Base-by-base conservation (phyloP, 352 stramenopile species). In the Globisporangium recalcitrans region DNA sequence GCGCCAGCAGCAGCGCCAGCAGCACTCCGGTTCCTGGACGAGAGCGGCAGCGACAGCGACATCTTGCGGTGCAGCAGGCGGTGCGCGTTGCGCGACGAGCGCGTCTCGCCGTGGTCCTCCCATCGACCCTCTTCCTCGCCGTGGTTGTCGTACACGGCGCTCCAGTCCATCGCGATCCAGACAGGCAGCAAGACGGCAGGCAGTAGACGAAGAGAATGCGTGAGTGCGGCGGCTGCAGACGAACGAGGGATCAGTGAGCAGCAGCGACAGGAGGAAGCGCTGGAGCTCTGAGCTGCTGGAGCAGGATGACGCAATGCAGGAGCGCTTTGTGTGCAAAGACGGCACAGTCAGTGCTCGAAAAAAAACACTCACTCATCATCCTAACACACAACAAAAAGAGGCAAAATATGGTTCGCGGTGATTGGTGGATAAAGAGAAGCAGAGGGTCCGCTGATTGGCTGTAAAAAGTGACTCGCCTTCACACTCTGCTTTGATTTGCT, bases 51-150 rank as follows among this genome's bases (percentile, higher is more conserved):
- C 21, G 78, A 62, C n/a, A 89, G 54, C 54, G 77, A 87, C 40
- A 75, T 38, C 69, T 80, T 73, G 60, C 75, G 77, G 60, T 88
- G 80, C 54, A 92, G 74, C 22, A 92, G 65, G 2, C 81, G 75
- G 60, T 90, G 81, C 11, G 80, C 80, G 26, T 88, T 77, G 27
- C 83, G 79, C 10, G 80, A 88, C 11, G 80, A 90, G 14, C 80
- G 79, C 42, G 81, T 90, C 70, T 92, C 83, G 40, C 80, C 83
- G 62, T 87, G 63, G 67, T 88, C 74, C 67, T 86, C 71, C 80
- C 80, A 88, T 44, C 72, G 63, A 16, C 78, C 81, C 24, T 68
- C 60, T 34, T 88, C 78, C 52, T 91, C 82, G 44, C 82, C 82
- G 61, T 73, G 73, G 78, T 91, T 85, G 47, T 87, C 78, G 70